Conservation (phyloP, 192 early-diverging fungal species). For the Rhizoclosmatium globosum region DNA sequence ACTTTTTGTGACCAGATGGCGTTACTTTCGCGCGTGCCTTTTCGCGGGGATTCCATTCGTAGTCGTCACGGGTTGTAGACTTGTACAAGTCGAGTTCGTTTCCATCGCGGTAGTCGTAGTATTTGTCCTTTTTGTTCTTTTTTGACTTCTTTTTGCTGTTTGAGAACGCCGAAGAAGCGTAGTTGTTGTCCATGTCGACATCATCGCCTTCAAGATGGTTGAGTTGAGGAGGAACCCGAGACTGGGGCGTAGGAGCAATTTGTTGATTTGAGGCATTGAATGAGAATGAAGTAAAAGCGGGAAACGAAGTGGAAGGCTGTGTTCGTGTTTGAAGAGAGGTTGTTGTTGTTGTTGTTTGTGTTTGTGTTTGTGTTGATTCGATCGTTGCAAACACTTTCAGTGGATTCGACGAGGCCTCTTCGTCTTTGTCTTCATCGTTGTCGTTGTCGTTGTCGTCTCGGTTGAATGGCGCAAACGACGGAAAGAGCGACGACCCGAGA, state of each 20-base stretch:
- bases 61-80: neutral
- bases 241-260: neutral
- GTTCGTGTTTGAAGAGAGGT: conserved; percentile 4
- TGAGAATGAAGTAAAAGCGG: conserved; percentile 10
- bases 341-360: conserved; percentile 1
- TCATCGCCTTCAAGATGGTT: neutral
- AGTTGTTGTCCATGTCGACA: neutral
- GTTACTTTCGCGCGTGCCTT: neutral
- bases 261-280: conserved; percentile 6
- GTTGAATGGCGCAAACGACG: conserved; percentile 20
- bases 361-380: neutral
- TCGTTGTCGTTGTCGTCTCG: conserved; percentile 12
- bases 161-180: neutral
- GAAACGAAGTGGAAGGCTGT: neutral
- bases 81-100: neutral
- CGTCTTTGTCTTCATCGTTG: neutral
- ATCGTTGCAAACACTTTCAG: neutral
- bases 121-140: conserved; percentile 18
- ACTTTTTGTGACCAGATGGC: neutral
- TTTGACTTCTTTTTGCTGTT: conserved; percentile 7
- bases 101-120: neutral
- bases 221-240: neutral
- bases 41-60: neutral
- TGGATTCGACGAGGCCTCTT: neutral
- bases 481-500: conserved; percentile 39